Base-by-base conservation (phyloP, 768 basidiomycete species). In the Tulasnella calospora region DNA sequence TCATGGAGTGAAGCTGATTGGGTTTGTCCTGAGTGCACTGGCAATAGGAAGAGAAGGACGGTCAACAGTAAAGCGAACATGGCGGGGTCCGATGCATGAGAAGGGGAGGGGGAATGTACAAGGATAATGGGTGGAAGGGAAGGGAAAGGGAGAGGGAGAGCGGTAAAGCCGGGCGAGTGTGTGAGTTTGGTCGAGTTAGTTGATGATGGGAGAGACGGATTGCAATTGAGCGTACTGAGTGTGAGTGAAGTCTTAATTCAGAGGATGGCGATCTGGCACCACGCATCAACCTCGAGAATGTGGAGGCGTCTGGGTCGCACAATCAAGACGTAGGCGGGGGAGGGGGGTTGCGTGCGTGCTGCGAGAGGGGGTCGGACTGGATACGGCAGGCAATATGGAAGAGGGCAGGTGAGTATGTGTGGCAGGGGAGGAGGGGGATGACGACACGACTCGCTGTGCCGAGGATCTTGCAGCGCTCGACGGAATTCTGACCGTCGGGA, bases 41-140 rank as follows among this genome's bases (percentile, higher is more conserved):
- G 73, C 38, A 47, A n/a, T 40, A 74, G 46, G 73, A 74, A 74
- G 73, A 74, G 44, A 55, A 74, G 46, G 44, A 47, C 44, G 44
- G 35, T 35, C 33, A 35, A 47, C 21, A 47, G n/a, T 74, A 74
- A 74, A 55, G 40, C 46, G 44, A 74, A n/a, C 73, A 74, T 74
- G 73, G 73, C 17, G 4, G 73, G 44, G 44, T 47, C 23, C 23
- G 46, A 55, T 41, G 73, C 44, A 74, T 41, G 72, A 36, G 72
- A 36, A n/a, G 33, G 38, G 35, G 35, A 6, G 23, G 40, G 30
- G 38, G 72, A 27, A 44, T 67, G 40, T 35, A 27, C 44, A 44
- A 46, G 73, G 73, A 47, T 19, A 35, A n/a, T 47, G 46, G 51
- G 73, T 3, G 44, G 38, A 47, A 47, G 13, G 38, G 73, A 33